Base-by-base conservation (phyloP, 139 green algal species). In the Coelastrella sp. region DNA sequence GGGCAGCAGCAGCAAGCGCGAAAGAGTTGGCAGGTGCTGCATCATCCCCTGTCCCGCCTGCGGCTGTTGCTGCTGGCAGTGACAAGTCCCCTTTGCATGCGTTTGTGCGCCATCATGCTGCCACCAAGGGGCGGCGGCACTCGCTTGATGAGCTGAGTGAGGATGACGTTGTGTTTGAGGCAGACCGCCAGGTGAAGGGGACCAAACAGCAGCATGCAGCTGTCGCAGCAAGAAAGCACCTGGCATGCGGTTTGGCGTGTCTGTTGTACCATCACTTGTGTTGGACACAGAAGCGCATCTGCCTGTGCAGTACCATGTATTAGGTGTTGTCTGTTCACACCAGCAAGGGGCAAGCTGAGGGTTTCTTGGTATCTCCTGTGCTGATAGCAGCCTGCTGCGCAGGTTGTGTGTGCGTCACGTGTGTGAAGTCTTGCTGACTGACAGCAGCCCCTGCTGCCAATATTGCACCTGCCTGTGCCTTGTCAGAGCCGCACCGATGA, bases 101-200 rank as follows among this genome's bases (percentile, higher is more conserved):
- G 7, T 59, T 49, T 49, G 80, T 49, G 25, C 17, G 35, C 7
- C 61, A 76, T 61, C 58, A 63, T 86, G 57, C 58, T 8, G 82
- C 14, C 9, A 20, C 60, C 15, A 59, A 35, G 12, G 59, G 61
- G 27, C 24, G 85, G 8, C 22, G 24, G 7, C 57, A 76, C 11
- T 90, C 85, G 27, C 12, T 84, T 57, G 85, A 90, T 73, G 85
- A 90, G 59, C 82, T 90, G 63, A 90, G 73, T 74, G 85, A 90
- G 25, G 85, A 90, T 60, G 85, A 90, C 27, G 85, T 90, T 24
- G 22, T 90, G 25, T 90, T 81, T 72, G 84, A 89, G 12, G 84
- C 70, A 78, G 82, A 88, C 11, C 63, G n/a, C 12, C 57, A 89
- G 84, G 84, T 83, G 27, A 20, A 56, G 11, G 63, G 12, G 68